Evolutionary conservation across 2,329 filamentous ascomycete genomes (phyloP), one percentile per base, ranked within the genome.

Genomic region (Xylariaceae sp.): DNA sequence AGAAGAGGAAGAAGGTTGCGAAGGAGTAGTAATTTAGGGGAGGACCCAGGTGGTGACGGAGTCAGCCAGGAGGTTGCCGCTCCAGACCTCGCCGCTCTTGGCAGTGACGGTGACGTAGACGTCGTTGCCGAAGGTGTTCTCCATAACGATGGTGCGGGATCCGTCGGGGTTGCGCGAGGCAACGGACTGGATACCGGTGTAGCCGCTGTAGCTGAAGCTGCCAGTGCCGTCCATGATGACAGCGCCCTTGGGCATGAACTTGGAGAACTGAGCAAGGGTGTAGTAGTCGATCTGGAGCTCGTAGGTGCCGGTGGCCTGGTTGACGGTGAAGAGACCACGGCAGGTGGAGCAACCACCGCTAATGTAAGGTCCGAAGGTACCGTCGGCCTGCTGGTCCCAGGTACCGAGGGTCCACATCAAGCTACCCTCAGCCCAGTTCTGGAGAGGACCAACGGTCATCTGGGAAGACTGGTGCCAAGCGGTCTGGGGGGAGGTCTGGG

Each of bases 311-410:
- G 72, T 66, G 6, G 69, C 67, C 7, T 71, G 78, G 71, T 87
- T 80, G 60, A 87, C 74, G 3, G 80, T 80, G 51, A 85, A 81
- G 4, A 87, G 75, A 8, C 84, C 84, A 1, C 73, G 74, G 68
- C 78, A 80, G 8, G 69, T 71, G 18, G 61, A 63, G 67, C 77
- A 80, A n/a, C 73, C 72, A 44, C 74, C 74, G 8, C 71, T 66
- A 23, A 78, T 70, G 55, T 76, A 73, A 0, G 78, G 78, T 1
- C 77, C 77, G 60, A 75, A 75, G 10, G 71, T 68, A n/a, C 70
- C 72, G 68, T 77, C 74, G 5, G 65, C 44, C 11, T 61, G 65
- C 51, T 69, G 59, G 23, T 67, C 64, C 67, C 67, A 68, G 0
- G 75, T 77, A 1, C 74, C 78, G 44, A 80, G 70, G 0, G 75